Evolutionary conservation across 192 early-diverging fungal genomes (phyloP), one percentile per base, ranked within the genome.

Genomic region (Rhizophagus sp.): DNA sequence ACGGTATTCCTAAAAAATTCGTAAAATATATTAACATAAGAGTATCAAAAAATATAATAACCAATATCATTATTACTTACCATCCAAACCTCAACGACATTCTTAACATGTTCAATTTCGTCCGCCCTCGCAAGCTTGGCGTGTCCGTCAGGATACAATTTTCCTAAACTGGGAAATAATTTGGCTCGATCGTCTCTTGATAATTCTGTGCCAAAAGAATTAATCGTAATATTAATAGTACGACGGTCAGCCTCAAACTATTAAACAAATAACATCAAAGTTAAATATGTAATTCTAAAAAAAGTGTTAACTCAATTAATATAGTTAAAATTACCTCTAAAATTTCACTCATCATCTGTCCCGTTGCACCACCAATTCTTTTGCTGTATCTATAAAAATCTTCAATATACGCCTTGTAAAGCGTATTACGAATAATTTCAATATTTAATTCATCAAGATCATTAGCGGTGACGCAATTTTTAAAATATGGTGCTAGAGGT

Each of bases 401-500:
- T 86, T 99, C 97, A 80, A 99, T 84, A 78, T 99, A 99, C 17
- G 97, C 96, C 85, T 98, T 98, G 89, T 99, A 96, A 52, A 99
- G 90, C 2, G 96, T 99, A 88, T 99, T 99, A 79, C 98, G 92
- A 83, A 99, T 99, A 75, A 99, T 99, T 83, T 99, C 98, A 89
- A 99, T 99, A 87, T 99, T 99, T 84, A 99, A 90, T 88, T 99
- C 98, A 83, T 99, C 97, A 77, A 99, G 86, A 84, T 99, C 98
- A 80, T 98, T 94, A 50, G 97, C 97, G 17, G 94, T 96, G 34
- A 99, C 86, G 78, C 96, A 99, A 83, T 99, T 95, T 80, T 94
- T 92, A 85, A 99, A 99, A 83, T 99, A 99, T 70, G 96, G 95
- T 1, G 97, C 98, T 93, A 82, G 86, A 33, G 97, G 98, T 30